These are phyloP conservation scores for Mortierella sp. DNA, from an alignment of 371 early-diverging fungal species.

Conservation along the genomic window DNA sequence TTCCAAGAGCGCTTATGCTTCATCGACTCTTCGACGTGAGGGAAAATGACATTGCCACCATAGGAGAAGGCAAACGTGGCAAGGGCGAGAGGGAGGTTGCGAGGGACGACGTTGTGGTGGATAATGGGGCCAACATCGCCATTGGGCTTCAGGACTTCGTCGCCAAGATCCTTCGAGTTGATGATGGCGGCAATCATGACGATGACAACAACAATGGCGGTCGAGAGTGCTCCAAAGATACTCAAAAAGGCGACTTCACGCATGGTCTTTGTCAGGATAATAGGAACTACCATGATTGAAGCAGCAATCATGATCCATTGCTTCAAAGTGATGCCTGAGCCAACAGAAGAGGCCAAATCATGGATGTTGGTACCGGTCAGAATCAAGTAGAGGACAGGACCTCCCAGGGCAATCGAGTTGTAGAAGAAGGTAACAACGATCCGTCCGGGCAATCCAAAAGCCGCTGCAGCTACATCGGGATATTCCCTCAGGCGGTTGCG, in stretches of 20 bases:
- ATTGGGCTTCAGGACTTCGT: constrained; percentile 7
- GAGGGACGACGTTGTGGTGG: constrained; percentile 62
- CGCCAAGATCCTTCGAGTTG: constrained; percentile 41
- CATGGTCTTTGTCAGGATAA: constrained; percentile 74
- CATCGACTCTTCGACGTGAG: constrained; percentile 91
- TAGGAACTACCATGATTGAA: constrained; percentile 75
- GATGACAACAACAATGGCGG: constrained; percentile 63
- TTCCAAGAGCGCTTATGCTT: constrained; percentile 78
- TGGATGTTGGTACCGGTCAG: constrained; percentile 74
- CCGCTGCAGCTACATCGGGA: constrained; percentile 72
- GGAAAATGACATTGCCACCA: constrained; percentile 80
- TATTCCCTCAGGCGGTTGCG: constrained; percentile 65
- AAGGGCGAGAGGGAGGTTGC: constrained; percentile 67
- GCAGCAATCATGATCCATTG: constrained; percentile 75
- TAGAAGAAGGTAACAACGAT: constrained; percentile 71
- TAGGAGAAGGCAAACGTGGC: constrained; percentile 80
- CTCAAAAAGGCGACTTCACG: constrained; percentile 76
- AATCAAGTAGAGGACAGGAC: constrained; percentile 81
- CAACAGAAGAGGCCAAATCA: constrained; percentile 57
- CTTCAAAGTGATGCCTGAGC: constrained; percentile 41
- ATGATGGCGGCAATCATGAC: constrained; percentile 53
- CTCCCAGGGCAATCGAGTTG: constrained; percentile 75
- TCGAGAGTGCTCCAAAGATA: constrained; percentile 65
- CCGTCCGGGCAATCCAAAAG: constrained; percentile 73
- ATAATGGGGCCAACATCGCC: constrained; percentile 10